phyloP scores from a whole-genome alignment of 768 basidiomycete genomes.

The Termitomyces sp. region DNA sequence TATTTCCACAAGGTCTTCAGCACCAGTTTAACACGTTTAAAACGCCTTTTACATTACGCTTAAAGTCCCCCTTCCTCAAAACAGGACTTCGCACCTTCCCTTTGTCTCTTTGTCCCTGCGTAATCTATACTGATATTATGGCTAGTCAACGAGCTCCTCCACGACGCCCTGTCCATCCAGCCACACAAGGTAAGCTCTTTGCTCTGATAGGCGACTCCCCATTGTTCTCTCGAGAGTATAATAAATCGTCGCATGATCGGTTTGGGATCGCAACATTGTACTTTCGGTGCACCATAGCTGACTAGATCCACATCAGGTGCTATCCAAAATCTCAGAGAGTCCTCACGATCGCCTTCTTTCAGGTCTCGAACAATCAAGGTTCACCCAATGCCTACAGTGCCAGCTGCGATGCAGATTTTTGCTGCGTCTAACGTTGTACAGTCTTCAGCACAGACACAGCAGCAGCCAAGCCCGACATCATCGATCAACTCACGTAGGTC shows the following conservation, averaged over 20 bases:
- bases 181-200: conserved; percentile 36
- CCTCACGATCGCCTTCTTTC: conserved; percentile 43
- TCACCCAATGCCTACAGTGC: conserved; percentile 58
- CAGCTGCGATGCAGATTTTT: conserved; percentile 50
- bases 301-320: conserved; percentile 27
- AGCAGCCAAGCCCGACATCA: conserved; percentile 43
- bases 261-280: conserved; percentile 7
- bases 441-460: conserved; percentile 31
- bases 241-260: conserved; percentile 10
- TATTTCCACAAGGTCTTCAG: conserved; percentile 30
- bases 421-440: conserved; percentile 29
- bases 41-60: conserved; percentile 44
- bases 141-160: conserved; percentile 43
- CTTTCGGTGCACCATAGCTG: conserved; percentile 11
- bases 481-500: conserved; percentile 33
- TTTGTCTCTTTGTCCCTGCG: conserved; percentile 7
- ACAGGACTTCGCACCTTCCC: conserved; percentile 23
- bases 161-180: conserved; percentile 43
- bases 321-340: conserved; percentile 39
- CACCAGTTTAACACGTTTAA: conserved; percentile 58
- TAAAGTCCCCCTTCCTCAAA: conserved; percentile 21
- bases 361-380: conserved; percentile 52
- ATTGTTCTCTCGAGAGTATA: conserved; percentile 12
- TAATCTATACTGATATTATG: conserved; percentile 34
- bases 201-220: conserved; percentile 21